These are phyloP conservation scores for Bassia scoparia DNA, from an alignment of 148 eudicot species.

Conservation along the genomic window DNA sequence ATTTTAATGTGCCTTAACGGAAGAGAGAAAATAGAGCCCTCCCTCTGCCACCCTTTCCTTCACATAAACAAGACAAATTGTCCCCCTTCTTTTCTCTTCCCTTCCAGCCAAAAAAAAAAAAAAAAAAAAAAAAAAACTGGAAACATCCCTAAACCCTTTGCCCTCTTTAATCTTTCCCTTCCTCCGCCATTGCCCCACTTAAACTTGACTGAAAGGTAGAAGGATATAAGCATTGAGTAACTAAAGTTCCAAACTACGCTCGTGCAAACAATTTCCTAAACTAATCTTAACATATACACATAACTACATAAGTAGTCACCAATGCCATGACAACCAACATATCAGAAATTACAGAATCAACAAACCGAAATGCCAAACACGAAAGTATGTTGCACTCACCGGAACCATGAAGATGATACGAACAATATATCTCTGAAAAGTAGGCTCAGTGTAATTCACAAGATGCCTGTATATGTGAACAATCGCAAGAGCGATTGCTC, in stretches of 20 bases:
- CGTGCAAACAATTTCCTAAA: background rate
- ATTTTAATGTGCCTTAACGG: too few relatives aligned
- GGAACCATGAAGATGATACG: constrained; percentile 97
- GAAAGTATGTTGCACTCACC: constrained; percentile 43
- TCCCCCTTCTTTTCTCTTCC: too few relatives aligned
- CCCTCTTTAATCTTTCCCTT: too few relatives aligned
- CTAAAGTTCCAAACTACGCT: background rate
- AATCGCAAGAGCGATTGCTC: constrained; percentile 72
- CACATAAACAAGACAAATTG: too few relatives aligned
- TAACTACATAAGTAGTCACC: background rate
- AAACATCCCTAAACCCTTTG: too few relatives aligned
- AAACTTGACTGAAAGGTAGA: too few relatives aligned
- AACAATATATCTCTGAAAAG: constrained; percentile 94
- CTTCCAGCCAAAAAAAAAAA: too few relatives aligned
- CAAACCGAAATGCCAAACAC: background rate
- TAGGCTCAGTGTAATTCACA: constrained; percentile 86
- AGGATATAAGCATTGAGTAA: too few relatives aligned
- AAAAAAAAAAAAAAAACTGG: too few relatives aligned
- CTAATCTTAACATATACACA: background rate
- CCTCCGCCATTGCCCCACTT: too few relatives aligned
- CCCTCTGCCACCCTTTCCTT: too few relatives aligned
- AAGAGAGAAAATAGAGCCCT: too few relatives aligned
- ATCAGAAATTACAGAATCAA: constrained; percentile 6
- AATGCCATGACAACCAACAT: background rate
- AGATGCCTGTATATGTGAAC: constrained; percentile 84